These are phyloP conservation scores for Pseudogymnoascus sp. DNA, from an alignment of 2,329 filamentous ascomycete genomes.

Conservation along the genomic window DNA sequence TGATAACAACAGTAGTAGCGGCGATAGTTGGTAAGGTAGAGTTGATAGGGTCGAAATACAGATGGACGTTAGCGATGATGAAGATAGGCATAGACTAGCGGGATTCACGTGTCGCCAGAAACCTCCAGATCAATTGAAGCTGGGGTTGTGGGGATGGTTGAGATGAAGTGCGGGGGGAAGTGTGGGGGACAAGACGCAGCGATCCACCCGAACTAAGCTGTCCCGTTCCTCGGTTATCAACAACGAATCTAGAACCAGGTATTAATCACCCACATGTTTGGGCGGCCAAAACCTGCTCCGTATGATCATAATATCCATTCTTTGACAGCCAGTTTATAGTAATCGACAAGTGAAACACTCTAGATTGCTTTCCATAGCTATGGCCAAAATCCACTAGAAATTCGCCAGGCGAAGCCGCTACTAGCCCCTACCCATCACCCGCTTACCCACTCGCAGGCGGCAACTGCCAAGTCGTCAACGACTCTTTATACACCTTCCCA, in stretches of 20 bases:
- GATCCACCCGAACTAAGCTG: neutral
- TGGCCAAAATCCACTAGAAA: neutral
- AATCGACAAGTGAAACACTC: neutral
- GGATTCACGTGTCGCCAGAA: neutral
- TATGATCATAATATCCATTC: neutral
- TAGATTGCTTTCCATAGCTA: neutral
- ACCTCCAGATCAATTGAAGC: neutral
- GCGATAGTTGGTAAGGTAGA: neutral
- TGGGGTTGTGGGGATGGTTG: neutral
- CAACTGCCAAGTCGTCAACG: conserved; percentile 35
- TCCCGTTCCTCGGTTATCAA: neutral
- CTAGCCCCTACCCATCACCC: neutral
- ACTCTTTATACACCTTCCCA: conserved; percentile 32
- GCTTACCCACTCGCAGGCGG: neutral
- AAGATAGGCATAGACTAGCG: neutral
- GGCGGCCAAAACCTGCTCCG: neutral
- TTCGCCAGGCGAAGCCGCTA: neutral
- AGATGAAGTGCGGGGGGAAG: neutral
- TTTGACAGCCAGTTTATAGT: neutral
- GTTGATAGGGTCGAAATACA: neutral
- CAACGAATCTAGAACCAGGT: neutral
- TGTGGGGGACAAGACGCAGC: neutral
- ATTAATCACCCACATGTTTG: neutral
- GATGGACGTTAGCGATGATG: neutral
- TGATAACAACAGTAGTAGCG: neutral